A percentile compares a stretch with the other conserved stretches of the same genome.
Evolutionary conservation across 2,329 filamentous ascomycete species (phyloP).

Genomic region (Aspergillus floridensis): DNA sequence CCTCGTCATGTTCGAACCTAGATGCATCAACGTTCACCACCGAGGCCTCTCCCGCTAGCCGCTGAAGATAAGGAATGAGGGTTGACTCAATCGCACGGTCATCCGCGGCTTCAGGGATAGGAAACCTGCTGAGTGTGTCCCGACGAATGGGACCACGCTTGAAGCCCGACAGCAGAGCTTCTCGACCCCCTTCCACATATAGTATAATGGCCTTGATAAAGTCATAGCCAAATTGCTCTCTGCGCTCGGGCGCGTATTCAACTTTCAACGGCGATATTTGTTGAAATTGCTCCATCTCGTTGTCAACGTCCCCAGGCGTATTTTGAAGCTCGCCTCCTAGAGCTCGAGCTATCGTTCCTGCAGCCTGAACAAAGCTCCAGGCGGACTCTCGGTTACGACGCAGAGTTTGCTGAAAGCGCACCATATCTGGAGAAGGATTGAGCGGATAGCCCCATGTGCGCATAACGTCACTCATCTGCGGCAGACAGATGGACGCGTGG

Average conservation of each 20-base stretch:
- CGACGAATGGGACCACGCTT: constrained; percentile 44
- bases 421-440: constrained; percentile 52
- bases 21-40: constrained; percentile 58
- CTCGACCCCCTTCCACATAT: constrained; percentile 60
- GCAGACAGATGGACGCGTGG: constrained; percentile 48
- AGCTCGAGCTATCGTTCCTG: constrained; percentile 56
- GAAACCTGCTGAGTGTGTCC: constrained; percentile 47
- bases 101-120: constrained; percentile 51
- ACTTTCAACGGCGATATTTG: constrained; percentile 50
- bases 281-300: constrained; percentile 47
- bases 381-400: constrained; percentile 56
- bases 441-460: constrained; percentile 59
- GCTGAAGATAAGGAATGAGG: constrained; percentile 60
- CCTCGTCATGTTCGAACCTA: constrained; percentile 56
- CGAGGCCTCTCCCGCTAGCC: constrained; percentile 50
- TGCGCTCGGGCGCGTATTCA: constrained; percentile 36
- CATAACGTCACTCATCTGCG: constrained; percentile 57
- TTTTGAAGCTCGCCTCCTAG: constrained; percentile 55
- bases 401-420: constrained; percentile 55
- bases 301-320: constrained; percentile 36
- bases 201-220: constrained; percentile 63
- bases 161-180: constrained; percentile 57
- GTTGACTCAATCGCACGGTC: constrained; percentile 55
- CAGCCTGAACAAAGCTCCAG: constrained; percentile 61
- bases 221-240: constrained; percentile 61